Evolutionary conservation across 179 eudicot species (phyloP), one percentile per base, ranked within the genome.

Genomic region (Amaranthus tricolor): DNA sequence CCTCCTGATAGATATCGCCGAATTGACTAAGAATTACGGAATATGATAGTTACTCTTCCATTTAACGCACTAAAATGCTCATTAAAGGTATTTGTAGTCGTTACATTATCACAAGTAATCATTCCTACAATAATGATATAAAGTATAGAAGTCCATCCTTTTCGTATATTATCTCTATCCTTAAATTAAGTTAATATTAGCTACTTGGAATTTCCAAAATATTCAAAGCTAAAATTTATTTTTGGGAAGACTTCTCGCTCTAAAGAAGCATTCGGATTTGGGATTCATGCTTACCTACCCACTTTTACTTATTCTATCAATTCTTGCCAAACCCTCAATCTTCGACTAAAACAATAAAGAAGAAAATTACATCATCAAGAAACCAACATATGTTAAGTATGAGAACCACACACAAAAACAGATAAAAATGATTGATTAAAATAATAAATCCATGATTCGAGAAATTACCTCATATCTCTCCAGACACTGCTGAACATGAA

Each of bases 1-100:
- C 91, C 91, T 96, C 98, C 92, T 96, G 97, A 86, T 96, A 96
- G 86, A 96, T 93, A 86, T 93, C 99, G 88, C 96, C 84, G 87
- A 96, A 96, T 85, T 91, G 98, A 85, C 99, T 96, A 90, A 84
- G 86, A 86, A 87, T 84, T 79, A 83, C 68, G 88, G 83, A 88
- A 84, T 85, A 82, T 78, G 78, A 81, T 80, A 80, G 87, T 86
- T 91, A 86, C 82, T 79, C 78, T 85, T 85, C 88, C 77, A 79
- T 73, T 77, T 64, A 77, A 78, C 77, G 76, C 77, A 80, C 77
- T 80, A 66, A 51, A 71, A 80, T 66, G 21, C 73, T 74, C 71
- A 68, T 70, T 83, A 78, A 56, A 66, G 56, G 19, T 62, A 68
- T 67, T 5, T 63, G 40, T 31, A 55, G 77, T 76, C 71, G 76